These are phyloP conservation scores for Pichia sp. DNA, from an alignment of 1,139 yeast genomes.

Conservation along the genomic window DNA sequence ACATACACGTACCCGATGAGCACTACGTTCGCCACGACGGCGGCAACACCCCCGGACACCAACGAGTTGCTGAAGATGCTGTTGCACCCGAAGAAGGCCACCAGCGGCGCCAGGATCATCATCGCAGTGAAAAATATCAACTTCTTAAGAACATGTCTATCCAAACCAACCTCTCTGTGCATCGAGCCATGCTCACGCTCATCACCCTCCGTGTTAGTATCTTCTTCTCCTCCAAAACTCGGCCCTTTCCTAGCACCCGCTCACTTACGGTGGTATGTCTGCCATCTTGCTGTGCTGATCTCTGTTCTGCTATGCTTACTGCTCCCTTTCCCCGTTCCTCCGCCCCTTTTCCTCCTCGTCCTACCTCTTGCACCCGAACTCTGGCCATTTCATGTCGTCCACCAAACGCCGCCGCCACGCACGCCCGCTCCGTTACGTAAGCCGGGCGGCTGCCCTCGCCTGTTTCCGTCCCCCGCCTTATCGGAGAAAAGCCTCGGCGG, in stretches of 20 bases:
- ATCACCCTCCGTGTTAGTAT: slow-evolving; percentile 3
- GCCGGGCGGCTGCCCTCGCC: neutral
- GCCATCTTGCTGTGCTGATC: slow-evolving; percentile 37
- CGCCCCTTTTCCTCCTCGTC: too few relatives aligned
- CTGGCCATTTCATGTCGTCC: neutral
- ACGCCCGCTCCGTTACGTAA: too few relatives aligned
- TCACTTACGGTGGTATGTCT: slow-evolving; percentile 57
- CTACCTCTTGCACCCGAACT: too few relatives aligned
- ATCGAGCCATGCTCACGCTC: too few relatives aligned
- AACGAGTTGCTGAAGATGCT: slow-evolving; percentile 48
- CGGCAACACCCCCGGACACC: slow-evolving; percentile 86
- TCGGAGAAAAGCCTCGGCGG: neutral
- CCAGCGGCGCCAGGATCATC: slow-evolving; percentile 77
- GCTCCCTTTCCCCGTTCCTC: neutral
- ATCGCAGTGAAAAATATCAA: slow-evolving; percentile 83
- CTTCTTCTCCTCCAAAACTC: neutral
- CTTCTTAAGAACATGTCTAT: slow-evolving; percentile 62
- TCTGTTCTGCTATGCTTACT: neutral
- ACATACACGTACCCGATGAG: slow-evolving; percentile 79
- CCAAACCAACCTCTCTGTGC: too few relatives aligned
- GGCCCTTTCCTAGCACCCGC: too few relatives aligned
- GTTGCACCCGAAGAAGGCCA: slow-evolving; percentile 55
- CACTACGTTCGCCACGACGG: slow-evolving; percentile 80
- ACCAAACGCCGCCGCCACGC: neutral
- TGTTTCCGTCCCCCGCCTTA: neutral